These are phyloP conservation scores for Diospyros kaki DNA, from an alignment of 148 eudicot species.

Conservation along the genomic window DNA sequence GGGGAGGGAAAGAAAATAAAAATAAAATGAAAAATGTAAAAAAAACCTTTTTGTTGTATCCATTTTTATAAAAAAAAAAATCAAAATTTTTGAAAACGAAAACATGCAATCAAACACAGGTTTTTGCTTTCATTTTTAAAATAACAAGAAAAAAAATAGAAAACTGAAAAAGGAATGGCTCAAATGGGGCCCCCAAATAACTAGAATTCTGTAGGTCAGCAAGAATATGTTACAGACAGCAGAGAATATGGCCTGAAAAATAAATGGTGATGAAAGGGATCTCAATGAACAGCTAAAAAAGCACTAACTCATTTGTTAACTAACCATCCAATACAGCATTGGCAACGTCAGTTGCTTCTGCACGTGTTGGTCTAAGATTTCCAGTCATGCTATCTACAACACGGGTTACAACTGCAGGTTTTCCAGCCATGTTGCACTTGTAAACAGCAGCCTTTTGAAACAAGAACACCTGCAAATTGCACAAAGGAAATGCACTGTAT, in stretches of 20 bases:
- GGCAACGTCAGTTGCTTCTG: slow-evolving; percentile 92
- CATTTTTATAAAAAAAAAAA: too few species aligned
- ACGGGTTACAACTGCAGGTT: slow-evolving; percentile 95
- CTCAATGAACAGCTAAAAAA: neutral
- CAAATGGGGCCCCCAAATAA: neutral
- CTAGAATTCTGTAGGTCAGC: neutral
- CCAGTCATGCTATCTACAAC: slow-evolving; percentile 99
- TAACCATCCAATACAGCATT: slow-evolving; percentile 85
- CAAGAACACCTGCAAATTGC: slow-evolving; percentile 66
- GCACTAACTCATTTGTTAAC: slow-evolving; percentile 1
- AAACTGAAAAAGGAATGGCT: too few species aligned
- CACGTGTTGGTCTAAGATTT: slow-evolving; percentile 90
- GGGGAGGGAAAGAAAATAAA: too few species aligned
- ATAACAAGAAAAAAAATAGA: too few species aligned
- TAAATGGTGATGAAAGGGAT: neutral
- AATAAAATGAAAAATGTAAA: too few species aligned
- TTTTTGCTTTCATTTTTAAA: too few species aligned
- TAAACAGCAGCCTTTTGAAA: slow-evolving; percentile 91
- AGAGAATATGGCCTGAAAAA: neutral
- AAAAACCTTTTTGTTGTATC: too few species aligned
- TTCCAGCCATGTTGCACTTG: slow-evolving; percentile 96
- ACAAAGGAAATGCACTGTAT: neutral
- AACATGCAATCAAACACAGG: too few species aligned
- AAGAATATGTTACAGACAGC: neutral
- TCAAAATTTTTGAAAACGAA: too few species aligned